Conservation (phyloP, 768 basidiomycete species). For the Mycena epipterygia region DNA sequence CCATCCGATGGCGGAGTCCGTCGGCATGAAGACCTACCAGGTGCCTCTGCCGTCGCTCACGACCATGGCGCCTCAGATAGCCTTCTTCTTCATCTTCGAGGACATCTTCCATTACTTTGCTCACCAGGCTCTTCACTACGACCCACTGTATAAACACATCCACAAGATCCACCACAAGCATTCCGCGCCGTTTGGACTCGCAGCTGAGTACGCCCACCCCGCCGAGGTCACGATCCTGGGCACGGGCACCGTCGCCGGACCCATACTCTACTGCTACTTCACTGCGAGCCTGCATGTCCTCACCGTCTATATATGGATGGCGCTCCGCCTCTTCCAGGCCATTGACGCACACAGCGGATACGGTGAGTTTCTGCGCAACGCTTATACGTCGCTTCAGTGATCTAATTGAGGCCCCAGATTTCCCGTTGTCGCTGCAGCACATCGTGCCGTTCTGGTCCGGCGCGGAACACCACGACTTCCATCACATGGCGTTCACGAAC, state of each 20-base stretch:
- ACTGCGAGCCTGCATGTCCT: constrained; percentile 87
- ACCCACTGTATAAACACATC: constrained; percentile 89
- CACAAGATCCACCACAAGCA: constrained; percentile 99
- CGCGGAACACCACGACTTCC: constrained; percentile 98
- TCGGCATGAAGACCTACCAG: constrained; percentile 94
- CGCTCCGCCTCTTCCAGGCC: constrained; percentile 94
- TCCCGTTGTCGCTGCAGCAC: constrained; percentile 97
- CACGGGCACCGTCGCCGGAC: constrained; percentile 90
- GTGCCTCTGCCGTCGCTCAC: constrained; percentile 88
- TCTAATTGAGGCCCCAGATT: constrained; percentile 67
- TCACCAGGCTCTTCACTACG: constrained; percentile 91
- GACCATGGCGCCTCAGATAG: constrained; percentile 81
- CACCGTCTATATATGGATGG: constrained; percentile 95
- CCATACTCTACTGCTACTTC: constrained; percentile 87
- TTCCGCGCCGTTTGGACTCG: constrained; percentile 97
- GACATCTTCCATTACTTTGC: constrained; percentile 96
- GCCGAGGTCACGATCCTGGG: constrained; percentile 96
- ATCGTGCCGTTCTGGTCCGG: constrained; percentile 97
- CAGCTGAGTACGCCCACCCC: constrained; percentile 98
- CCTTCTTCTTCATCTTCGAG: constrained; percentile 95
- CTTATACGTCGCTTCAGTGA: not conserved
- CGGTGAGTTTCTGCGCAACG: constrained; percentile 66
- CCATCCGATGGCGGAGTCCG: constrained; percentile 88
- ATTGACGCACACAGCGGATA: constrained; percentile 98
- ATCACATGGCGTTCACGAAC: constrained; percentile 96